phyloP scores from a whole-genome alignment of 163 green algal genomes.

The Scenedesmus sp. region DNA sequence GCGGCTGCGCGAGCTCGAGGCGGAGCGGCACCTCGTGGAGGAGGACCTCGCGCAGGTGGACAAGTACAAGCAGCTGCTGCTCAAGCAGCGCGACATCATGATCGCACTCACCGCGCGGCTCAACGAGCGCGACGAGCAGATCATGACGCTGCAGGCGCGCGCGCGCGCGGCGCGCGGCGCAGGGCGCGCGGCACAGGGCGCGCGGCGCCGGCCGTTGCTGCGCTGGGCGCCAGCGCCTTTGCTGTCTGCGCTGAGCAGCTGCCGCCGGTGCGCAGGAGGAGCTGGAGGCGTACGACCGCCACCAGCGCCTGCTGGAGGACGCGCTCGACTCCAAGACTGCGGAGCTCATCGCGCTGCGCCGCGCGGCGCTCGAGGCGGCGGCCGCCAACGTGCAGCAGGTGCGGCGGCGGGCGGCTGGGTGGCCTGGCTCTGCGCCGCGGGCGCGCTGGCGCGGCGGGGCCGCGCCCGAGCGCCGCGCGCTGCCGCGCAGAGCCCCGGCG shows the following conservation, averaged over 20 bases:
- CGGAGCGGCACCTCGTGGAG: conserved; percentile 77
- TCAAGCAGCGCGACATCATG: conserved; percentile 99
- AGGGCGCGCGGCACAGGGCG: too few species aligned
- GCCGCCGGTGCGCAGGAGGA: conserved; percentile 68
- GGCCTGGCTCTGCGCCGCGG: background rate
- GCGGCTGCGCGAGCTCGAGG: conserved; percentile 84
- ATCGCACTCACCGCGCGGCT: conserved; percentile 92
- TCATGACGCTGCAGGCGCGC: conserved; percentile 82
- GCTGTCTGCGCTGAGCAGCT: too few species aligned
- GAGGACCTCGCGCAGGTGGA: conserved; percentile 80
- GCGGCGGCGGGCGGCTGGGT: background rate
- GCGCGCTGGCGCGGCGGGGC: background rate
- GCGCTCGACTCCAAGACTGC: conserved; percentile 87
- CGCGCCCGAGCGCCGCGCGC: background rate
- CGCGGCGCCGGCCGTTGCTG: background rate
- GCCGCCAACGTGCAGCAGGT: conserved; percentile 36
- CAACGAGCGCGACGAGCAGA: conserved; percentile 93
- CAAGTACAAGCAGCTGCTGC: conserved; percentile 91
- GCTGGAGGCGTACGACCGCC: conserved; percentile 88
- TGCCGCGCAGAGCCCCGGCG: conserved; percentile 2
- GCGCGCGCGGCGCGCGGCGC: background rate
- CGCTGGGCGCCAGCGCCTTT: background rate
- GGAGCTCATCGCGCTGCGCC: conserved; percentile 79
- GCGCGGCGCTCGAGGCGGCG: conserved; percentile 31
- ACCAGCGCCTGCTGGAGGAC: conserved; percentile 89